Evolutionary conservation across 345 rosid genomes (phyloP), one percentile per base, ranked within the genome.

Genomic region (Brassica juncea): DNA sequence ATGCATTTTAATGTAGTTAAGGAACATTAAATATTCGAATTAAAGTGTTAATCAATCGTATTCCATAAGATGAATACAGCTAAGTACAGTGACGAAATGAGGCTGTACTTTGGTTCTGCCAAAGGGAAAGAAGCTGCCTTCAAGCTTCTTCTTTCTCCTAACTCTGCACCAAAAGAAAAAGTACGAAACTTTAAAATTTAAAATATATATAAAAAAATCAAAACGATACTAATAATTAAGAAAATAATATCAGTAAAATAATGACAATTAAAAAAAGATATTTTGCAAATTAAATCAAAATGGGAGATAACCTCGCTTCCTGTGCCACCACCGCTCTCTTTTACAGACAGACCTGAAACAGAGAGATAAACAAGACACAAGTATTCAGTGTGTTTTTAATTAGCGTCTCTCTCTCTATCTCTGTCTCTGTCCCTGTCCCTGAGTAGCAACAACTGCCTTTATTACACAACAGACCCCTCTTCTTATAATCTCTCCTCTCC

Each of bases 291-390:
- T 23, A 23, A 66, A 58, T 68, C 64, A 73, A 73, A 67, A 27
- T n/a, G 16, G 10, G 30, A 74, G 79, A 80, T 80, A 3, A 23
- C 37, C 72, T 80, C 70, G 83, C 83, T 63, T 14, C 78, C 54
- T 77, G 82, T 74, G 80, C 80, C 85, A 76, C 74, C 80, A 82
- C 84, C 70, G 57, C 74, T 81, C 85, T 79, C 80, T 57, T 75
- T 69, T 12, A 73, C 62, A 62, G 78, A 61, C 19, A 4, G 1
- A 49, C 25, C 25, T 23, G 25, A 23, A 23, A 82, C 73, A 82
- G 74, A 78, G 77, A 74, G 21, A n/a, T 39, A 73, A 77, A 82
- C 74, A 77, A 81, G 66, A 74, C 80, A 75, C 71, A 81, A 81
- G 83, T 75, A 59, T 65, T 81, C 76, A 81, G 74, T 73, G 74